Base-by-base conservation (phyloP, 768 basidiomycete genomes). In the Lentinula detonsa region DNA sequence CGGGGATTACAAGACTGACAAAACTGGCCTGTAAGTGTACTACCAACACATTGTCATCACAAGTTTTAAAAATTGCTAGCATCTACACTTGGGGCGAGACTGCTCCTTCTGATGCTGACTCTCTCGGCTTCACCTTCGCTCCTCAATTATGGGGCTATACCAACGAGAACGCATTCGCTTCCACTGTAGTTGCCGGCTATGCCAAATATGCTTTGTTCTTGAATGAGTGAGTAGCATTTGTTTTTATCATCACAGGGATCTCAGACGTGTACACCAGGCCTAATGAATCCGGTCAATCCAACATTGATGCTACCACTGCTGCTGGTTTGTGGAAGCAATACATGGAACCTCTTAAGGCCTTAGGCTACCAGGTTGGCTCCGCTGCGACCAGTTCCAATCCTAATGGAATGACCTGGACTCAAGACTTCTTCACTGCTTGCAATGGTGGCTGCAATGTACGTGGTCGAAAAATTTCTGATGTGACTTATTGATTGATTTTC, bases 111-210 rank as follows among this genome's bases (percentile, higher is more conserved):
- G 64, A 67, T 0, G 73, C 78, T 1, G 72, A 76, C 13, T 35
- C 68, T 5, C 71, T 81, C 57, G 86, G 85, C n/a, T 69, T 87
- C 42, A 71, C 79, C 9, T 84, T 74, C 64, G 76, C 81, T 39
- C 81, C 87, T 21, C 88, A 89, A 87, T 71, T 91, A 1, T 93
- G 90, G 90, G 86, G 88, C 62, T 65, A 69, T 6, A 76, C 80
- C 33, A 78, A 88, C 58, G 68, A 78, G 28, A 63, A 57, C 6
- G 75, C 81, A 15, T 88, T 89, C 70, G 65, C 76, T 60, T 69
- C 68, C 2, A 61, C 74, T 46, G 81, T 86, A 34, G 72, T 78
- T 52, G 63, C 70, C 15, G 84, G 83, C 42, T 85, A 87, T 66
- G 81, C 85, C 57, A 65, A 72, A 23, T 67, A 67, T 57, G 82